phyloP scores from a whole-genome alignment of 169 alveolate genomes.

The Plasmodium vivax region DNA sequence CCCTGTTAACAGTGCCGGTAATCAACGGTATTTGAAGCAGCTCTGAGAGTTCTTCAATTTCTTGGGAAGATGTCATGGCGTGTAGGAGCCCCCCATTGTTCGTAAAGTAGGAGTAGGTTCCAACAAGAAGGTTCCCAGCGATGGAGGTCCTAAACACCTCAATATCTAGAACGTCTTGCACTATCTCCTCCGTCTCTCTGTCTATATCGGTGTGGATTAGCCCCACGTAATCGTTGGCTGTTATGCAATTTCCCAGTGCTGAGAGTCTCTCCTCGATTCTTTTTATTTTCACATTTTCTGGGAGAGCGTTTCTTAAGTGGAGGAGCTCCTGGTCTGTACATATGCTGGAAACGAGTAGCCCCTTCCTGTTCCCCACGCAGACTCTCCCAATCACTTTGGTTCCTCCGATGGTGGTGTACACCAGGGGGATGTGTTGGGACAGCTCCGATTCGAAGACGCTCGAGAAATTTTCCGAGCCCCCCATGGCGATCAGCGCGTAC shows the following conservation, averaged over 20 bases:
- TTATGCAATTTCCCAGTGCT: constrained; percentile 98
- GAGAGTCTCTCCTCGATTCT: constrained; percentile 98
- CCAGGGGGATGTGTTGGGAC: constrained; percentile 95
- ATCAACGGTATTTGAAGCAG: constrained; percentile 96
- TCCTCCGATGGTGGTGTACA: constrained; percentile 97
- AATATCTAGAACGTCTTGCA: constrained; percentile 97
- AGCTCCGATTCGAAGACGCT: constrained; percentile 96
- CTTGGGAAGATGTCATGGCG: constrained; percentile 97
- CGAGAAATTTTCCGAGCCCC: constrained; percentile 97
- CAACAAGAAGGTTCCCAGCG: constrained; percentile 99
- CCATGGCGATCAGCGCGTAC: constrained; percentile 95
- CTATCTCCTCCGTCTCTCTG: constrained; percentile 98
- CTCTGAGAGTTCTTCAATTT: constrained; percentile 97
- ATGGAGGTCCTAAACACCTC: constrained; percentile 98
- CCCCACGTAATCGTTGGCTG: constrained; percentile 98
- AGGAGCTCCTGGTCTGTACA: constrained; percentile 98
- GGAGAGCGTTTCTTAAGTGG: constrained; percentile 96
- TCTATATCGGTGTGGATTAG: constrained; percentile 98
- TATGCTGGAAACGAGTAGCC: constrained; percentile 97
- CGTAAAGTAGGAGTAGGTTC: constrained; percentile 96
- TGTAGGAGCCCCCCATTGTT: constrained; percentile 98
- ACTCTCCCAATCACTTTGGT: constrained; percentile 97
- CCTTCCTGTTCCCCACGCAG: constrained; percentile 97
- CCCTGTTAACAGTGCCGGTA: constrained; percentile 99
- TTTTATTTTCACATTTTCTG: constrained; percentile 95